Evolutionary conservation across 148 eudicot genomes (phyloP), one percentile per base, ranked within the genome.

Genomic region (Chenopodium formosanum): DNA sequence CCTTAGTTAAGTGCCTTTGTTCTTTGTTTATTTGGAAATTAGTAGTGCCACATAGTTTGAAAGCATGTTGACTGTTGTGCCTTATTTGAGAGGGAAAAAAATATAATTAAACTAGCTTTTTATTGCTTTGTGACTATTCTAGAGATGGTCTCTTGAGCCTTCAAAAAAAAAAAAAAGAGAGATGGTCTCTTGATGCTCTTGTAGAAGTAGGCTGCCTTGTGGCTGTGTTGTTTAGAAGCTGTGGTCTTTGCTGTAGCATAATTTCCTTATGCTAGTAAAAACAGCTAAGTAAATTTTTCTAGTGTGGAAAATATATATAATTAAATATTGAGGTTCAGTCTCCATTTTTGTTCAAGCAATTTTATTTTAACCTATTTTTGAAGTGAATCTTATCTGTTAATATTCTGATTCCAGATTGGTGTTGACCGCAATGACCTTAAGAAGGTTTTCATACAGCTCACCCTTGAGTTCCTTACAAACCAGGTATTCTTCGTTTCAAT

Each of bases 381-480:
- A 27, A 23, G 40, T 37, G 34, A 53, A 32, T 53, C 12, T 23
- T 75, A 16, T 70, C 17, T 1, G 17, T 1, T 47, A 12, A 19
- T 48, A n/a, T 85, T 78, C 78, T 81, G 74, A 58, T 88, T 87
- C 48, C 94, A 95, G 99, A 93, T 95, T 84, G 99, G 92, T 52
- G 90, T 93, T 80, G 99, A 95, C 80, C 90, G 90, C 71, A 88
- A 83, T 75, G 91, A 95, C 86, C 86, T 85, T 70, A 91, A 83
- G 70, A 95, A 95, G 79, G 91, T 88, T 67, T 95, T 95, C 66
- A 88, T 91, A 77, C 99, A 95, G 89, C 94, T 95, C 73, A 95
- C 99, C 7, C 90, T 95, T 70, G 99, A 95, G 88, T 91, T 95
- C 85, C 79, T 90, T 60, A 89, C 97, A 9, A 95, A 95, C 82